Base-by-base conservation (phyloP, 1,139 yeast species). In the Geotrichum phurueaensis region DNA sequence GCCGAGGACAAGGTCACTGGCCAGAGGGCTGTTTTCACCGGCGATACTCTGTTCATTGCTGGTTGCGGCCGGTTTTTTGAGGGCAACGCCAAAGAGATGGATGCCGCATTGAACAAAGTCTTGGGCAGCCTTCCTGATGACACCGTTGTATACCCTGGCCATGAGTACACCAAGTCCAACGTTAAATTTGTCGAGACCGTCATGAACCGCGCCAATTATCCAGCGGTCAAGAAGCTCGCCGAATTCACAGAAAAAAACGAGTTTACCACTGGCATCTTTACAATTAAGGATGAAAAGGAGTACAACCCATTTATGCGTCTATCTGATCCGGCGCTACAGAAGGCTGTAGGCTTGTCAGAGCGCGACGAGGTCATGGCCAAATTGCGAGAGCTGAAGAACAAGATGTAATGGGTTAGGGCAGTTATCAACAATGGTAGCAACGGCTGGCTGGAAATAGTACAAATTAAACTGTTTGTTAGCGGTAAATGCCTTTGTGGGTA, bases 11-110 rank as follows among this genome's bases (percentile, higher is more conserved):
- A 73, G 13, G 74, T 75, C 45, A 83, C 90, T 1, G 79, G 78
- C 43, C 83, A 91, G 66, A 79, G 78, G 65, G 94, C 87, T 1
- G 92, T 94, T 1, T 90, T 94, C 74, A 90, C 98, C 0, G 99
- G 99, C 10, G 99, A 94, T 73, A 94, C 99, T 0, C 78, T 94
- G 58, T 95, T 94, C 75, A 89, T 82, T 57, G 90, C 95, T 57
- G 99, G 99, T 1, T 92, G 98, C 72, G 99, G 99, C 10, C 80
- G 98, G 58, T 94, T 94, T 74, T 94, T 94, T 71, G 99, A 94
- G 75, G 99, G 98, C 2, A 79, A 81, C 15, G 92, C 94, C 0
- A 76, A 75, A 39, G 87, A 94, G 71, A 94, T 94, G 99, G 82
- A 87, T 67, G 65, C 68, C 1, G 82, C 96, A 0, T 78, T 94